These are phyloP conservation scores for Streptanthus diversifolius DNA, from an alignment of 345 rosid genomes.

Conservation along the genomic window DNA sequence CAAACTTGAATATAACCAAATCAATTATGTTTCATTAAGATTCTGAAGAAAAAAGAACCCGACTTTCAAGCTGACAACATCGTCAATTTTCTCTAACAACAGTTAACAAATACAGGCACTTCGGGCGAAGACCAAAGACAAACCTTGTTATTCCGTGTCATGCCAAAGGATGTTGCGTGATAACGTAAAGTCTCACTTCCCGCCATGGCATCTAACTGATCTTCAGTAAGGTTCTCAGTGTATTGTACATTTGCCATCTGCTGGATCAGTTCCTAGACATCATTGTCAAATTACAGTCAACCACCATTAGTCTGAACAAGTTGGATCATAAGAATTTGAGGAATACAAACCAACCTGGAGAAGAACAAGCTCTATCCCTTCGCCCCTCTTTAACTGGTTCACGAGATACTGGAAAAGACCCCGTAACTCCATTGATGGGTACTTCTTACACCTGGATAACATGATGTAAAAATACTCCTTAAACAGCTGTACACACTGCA, in stretches of 20 bases:
- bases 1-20: constrained; percentile 12
- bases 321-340: constrained; percentile 4
- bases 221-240: constrained; percentile 96
- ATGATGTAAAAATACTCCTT: constrained; percentile 2
- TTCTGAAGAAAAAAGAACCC: not conserved
- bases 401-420: constrained; percentile 98
- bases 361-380: constrained; percentile 96
- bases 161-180: constrained; percentile 92
- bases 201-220: constrained; percentile 99
- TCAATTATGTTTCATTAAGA: not conserved
- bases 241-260: constrained; percentile 99
- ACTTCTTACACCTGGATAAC: constrained; percentile 81
- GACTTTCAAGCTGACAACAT: constrained; percentile 6
- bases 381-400: constrained; percentile 92
- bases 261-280: constrained; percentile 82
- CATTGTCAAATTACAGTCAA: constrained; percentile 28
- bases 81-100: constrained; percentile 8
- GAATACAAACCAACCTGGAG: constrained; percentile 60
- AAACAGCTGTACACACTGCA: not conserved
- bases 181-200: constrained; percentile 97
- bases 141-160: constrained; percentile 95
- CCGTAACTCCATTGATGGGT: constrained; percentile 97
- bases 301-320: constrained; percentile 18
- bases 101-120: not conserved
- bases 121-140: constrained; percentile 12